A percentile compares a stretch with the other conserved stretches of the same genome.
Conservation (phyloP, 2,329 filamentous ascomycete species). For the Didymella pomorum region DNA sequence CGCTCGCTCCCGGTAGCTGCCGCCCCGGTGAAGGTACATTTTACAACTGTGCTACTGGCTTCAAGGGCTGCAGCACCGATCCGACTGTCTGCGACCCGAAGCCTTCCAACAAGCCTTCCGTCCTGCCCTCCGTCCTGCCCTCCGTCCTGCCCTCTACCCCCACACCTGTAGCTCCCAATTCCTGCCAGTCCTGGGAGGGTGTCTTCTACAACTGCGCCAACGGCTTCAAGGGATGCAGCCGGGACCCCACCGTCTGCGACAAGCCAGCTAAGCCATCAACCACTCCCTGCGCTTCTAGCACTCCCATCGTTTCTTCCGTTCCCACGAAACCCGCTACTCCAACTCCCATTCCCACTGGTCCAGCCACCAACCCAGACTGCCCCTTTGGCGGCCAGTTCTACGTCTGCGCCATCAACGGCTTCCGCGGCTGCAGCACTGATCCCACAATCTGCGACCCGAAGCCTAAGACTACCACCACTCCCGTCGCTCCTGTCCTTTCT, state of each 20-base stretch:
- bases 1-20: neutral
- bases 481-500: no score
- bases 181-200: neutral
- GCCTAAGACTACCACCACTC: no score
- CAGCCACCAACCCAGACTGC: neutral
- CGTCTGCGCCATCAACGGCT: constrained; percentile 3
- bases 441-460: neutral
- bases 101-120: neutral
- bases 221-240: constrained; percentile 2
- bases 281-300: no score
- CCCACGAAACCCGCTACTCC: no score
- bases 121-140: no score
- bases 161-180: neutral
- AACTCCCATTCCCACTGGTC: no score
- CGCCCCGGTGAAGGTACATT: neutral
- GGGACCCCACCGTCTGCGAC: neutral
- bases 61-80: neutral
- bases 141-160: no score
- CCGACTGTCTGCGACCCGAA: neutral
- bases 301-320: no score
- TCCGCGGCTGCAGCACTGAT: neutral
- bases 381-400: neutral
- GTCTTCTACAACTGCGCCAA: constrained; percentile 1
- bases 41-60: neutral
- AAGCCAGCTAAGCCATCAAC: neutral